These are phyloP conservation scores for Marasmius sp. DNA, from an alignment of 1,284 basidiomycete species.

Conservation along the genomic window DNA sequence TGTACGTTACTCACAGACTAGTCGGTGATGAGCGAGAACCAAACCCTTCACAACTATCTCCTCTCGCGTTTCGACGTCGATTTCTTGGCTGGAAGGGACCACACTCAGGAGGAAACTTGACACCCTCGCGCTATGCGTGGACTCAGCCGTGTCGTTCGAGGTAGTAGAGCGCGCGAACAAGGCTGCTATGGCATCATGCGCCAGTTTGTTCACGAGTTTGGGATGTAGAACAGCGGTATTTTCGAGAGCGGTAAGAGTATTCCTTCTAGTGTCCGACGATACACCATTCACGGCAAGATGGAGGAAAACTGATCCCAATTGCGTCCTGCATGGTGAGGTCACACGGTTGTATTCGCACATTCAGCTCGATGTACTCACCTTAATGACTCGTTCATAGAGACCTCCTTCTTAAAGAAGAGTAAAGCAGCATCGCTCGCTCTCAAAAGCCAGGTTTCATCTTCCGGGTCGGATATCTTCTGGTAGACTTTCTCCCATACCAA, in stretches of 20 bases:
- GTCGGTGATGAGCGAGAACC: slow-evolving; percentile 75
- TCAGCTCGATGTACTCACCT: slow-evolving; percentile 41
- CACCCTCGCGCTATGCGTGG: slow-evolving; percentile 44
- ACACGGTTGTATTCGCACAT: no score
- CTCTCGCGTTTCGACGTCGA: slow-evolving; percentile 39
- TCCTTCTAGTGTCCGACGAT: slow-evolving; percentile 52
- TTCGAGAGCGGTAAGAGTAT: slow-evolving; percentile 45
- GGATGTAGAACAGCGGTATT: slow-evolving; percentile 34
- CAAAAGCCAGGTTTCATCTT: slow-evolving; percentile 82
- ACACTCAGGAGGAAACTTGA: slow-evolving; percentile 51
- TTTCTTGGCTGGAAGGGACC: slow-evolving; percentile 41
- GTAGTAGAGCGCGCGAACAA: slow-evolving; percentile 39
- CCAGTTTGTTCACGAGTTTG: slow-evolving; percentile 47
- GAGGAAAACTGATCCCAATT: slow-evolving; percentile 66
- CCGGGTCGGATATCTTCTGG: slow-evolving; percentile 60
- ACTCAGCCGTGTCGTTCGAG: slow-evolving; percentile 22
- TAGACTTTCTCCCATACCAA: slow-evolving; percentile 87
- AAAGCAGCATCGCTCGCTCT: slow-evolving; percentile 61
- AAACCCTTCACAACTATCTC: slow-evolving; percentile 54
- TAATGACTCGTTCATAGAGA: slow-evolving; percentile 55
- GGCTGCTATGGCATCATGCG: slow-evolving; percentile 55
- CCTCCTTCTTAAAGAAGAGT: slow-evolving; percentile 48
- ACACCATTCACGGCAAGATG: slow-evolving; percentile 66
- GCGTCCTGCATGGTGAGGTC: slow-evolving; percentile 36
- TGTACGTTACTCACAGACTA: slow-evolving; percentile 46